Base-by-base conservation (phyloP, 1,284 basidiomycete genomes). In the Rhodotorula sp. region DNA sequence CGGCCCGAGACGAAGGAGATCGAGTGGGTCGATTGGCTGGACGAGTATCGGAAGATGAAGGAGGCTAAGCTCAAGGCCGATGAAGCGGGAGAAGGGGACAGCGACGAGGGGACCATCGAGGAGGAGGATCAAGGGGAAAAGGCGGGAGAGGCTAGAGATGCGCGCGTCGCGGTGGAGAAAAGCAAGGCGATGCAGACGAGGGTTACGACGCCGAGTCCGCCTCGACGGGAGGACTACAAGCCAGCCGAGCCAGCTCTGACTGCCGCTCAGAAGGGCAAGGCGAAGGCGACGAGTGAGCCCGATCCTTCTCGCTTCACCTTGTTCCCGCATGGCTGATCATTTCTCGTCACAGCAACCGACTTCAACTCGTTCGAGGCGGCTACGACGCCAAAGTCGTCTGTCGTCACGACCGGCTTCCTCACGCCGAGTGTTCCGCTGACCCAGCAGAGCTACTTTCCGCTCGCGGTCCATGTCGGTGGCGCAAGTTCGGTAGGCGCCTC, bases 1-100 rank as follows among this genome's bases (percentile, higher is more conserved):
- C 44, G 46, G 52, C 30, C 46, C 20, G 60, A 20, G 26, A 48
- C 68, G 46, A 77, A 78, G 16, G 83, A 83, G 47, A 83, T 85
- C 64, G 84, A 85, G 72, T 85, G 84, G 84, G 83, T 85, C 40
- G 84, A 85, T 73, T 85, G 84, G 84, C 79, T 84, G 62, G 84
- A 85, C 75, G 83, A 83, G 74, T 85, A 85, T 76, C 82, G 83
- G 63, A 79, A 81, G 65, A 82, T 83, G 80, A 85, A 85, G 76
- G 83, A 83, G 59, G 83, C 83, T 59, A 85, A 85, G 77, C 79
- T 85, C 46, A 74, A 80, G 37, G 81, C 83, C 0, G 82, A 83
- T 69, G 48, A 72, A 34, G 50, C 48, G n/a, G 26, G 26, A 2
- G 60, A 53, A 7, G 57, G 22, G 18, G 65, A 69, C 11, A 61